Evolutionary conservation across 1,139 yeast genomes (phyloP).

Genomic region (Debaryomyces fabryi): DNA sequence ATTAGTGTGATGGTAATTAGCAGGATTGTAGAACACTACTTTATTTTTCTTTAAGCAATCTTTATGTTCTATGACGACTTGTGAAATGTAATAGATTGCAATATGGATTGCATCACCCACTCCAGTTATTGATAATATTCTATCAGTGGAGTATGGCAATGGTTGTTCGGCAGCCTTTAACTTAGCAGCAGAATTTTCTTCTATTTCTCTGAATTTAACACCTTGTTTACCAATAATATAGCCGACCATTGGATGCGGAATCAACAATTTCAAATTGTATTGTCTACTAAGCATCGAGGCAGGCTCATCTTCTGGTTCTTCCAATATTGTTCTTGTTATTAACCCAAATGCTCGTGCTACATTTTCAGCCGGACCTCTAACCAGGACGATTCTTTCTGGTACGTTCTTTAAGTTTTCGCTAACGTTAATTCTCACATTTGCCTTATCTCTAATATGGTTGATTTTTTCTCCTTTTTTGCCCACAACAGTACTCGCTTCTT

Average conservation of each 20-base stretch:
- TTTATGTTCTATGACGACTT: conserved; percentile 63
- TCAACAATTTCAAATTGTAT: conserved; percentile 60
- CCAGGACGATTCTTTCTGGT: conserved; percentile 76
- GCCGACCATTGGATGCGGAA: conserved; percentile 85
- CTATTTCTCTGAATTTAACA: conserved; percentile 74
- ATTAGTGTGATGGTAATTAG: conserved; percentile 41
- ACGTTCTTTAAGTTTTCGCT: conserved; percentile 75
- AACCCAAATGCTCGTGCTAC: conserved; percentile 85
- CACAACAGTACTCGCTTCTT: conserved; percentile 74
- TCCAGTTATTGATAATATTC: conserved; percentile 72
- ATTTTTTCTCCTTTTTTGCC: conserved; percentile 81
- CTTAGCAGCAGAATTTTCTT: conserved; percentile 79
- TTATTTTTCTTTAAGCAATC: conserved; percentile 53
- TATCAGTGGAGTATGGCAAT: conserved; percentile 79
- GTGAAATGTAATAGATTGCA: conserved; percentile 75
- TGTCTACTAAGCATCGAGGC: conserved; percentile 57
- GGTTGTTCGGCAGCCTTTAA: conserved; percentile 76
- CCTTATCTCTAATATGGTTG: conserved; percentile 62
- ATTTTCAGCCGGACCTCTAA: conserved; percentile 75
- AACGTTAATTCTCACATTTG: conserved; percentile 72
- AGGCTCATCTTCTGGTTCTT: conserved; percentile 69
- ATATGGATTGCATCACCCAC: conserved; percentile 88
- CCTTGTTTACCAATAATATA: conserved; percentile 83
- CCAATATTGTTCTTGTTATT: conserved; percentile 65
- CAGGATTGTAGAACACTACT: conserved; percentile 67